These are phyloP conservation scores for Pseudozyma pruni DNA, from an alignment of 1,284 basidiomycete species.

Conservation along the genomic window DNA sequence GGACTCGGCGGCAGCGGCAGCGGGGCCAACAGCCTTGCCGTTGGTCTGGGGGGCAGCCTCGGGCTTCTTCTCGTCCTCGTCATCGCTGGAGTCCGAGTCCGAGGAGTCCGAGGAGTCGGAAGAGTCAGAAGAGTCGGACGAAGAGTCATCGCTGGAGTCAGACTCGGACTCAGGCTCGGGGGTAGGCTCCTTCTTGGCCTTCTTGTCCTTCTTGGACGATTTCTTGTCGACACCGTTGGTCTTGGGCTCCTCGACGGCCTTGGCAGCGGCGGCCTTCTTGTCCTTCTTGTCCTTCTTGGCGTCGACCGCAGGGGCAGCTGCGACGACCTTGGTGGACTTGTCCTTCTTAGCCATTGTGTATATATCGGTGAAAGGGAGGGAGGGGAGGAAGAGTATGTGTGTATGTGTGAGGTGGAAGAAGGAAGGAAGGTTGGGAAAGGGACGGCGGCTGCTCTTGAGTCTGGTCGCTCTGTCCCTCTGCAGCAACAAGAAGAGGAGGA, in stretches of 20 bases:
- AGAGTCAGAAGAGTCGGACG: conserved; percentile 15
- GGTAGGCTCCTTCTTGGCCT: conserved; percentile 52
- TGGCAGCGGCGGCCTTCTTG: conserved; percentile 33
- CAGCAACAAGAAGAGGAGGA: conserved; percentile 6
- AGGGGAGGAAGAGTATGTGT: neutral
- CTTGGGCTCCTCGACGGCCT: conserved; percentile 34
- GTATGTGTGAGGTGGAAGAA: neutral
- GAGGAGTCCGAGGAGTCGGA: conserved; percentile 20
- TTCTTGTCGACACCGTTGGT: conserved; percentile 50
- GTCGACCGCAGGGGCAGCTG: conserved; percentile 34
- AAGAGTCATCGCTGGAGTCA: conserved; percentile 12
- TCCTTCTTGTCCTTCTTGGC: conserved; percentile 48
- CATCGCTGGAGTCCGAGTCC: conserved; percentile 28
- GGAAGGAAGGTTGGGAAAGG: neutral
- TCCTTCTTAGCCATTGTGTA: conserved; percentile 16
- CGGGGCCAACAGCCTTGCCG: conserved; percentile 42
- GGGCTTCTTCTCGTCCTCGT: conserved; percentile 35
- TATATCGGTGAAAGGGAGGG: conserved; percentile 1
- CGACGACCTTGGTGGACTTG: conserved; percentile 30
- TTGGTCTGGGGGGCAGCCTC: conserved; percentile 42
- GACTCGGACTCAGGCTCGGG: conserved; percentile 42
- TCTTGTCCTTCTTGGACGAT: conserved; percentile 56
- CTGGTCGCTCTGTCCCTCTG: neutral
- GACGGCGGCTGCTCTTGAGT: neutral
- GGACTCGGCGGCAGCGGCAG: conserved; percentile 25